Evolutionary conservation across 441 rosid species (phyloP).

Genomic region (Adansonia grandidieri): DNA sequence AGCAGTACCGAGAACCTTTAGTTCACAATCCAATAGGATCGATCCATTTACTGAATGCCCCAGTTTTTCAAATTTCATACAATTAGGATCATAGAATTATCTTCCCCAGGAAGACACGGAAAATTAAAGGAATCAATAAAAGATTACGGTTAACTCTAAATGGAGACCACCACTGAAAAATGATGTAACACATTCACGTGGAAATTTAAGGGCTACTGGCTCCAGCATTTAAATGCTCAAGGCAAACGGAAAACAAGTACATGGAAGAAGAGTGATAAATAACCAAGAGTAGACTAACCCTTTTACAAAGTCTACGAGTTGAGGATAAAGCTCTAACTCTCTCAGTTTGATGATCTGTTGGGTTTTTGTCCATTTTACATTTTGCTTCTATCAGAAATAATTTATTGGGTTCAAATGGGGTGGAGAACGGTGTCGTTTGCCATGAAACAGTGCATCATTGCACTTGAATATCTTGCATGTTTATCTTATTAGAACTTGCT

Average conservation of each 20-base stretch:
- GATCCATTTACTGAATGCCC: constrained; percentile 14
- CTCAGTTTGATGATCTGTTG: constrained; percentile 79
- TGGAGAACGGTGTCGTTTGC: background rate
- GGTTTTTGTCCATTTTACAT: background rate
- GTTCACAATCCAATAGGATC: background rate
- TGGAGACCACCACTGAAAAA: constrained; percentile 26
- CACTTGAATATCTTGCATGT: background rate
- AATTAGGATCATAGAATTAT: constrained; percentile 7
- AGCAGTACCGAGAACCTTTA: background rate
- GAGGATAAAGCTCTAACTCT: constrained; percentile 83
- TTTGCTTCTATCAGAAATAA: too few relatives aligned
- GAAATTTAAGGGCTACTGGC: constrained; percentile 20
- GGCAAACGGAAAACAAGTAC: background rate
- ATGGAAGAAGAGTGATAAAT: background rate
- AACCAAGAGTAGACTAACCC: constrained; percentile 54
- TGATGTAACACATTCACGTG: constrained; percentile 34
- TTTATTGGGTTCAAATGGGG: too few relatives aligned
- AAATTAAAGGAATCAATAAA: constrained; percentile 15
- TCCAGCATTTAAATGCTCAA: constrained; percentile 22
- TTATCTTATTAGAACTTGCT: background rate
- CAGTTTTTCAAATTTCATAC: background rate
- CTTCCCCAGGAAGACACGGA: constrained; percentile 19
- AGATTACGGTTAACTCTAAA: constrained; percentile 15
- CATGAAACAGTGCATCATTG: background rate
- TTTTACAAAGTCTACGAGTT: constrained; percentile 80